Percentiles rank a stretch among this genome's conserved stretches.
These are phyloP conservation scores for Apiotrichum laibachii DNA, from an alignment of 1,284 basidiomycete genomes.

Conservation along the genomic window DNA sequence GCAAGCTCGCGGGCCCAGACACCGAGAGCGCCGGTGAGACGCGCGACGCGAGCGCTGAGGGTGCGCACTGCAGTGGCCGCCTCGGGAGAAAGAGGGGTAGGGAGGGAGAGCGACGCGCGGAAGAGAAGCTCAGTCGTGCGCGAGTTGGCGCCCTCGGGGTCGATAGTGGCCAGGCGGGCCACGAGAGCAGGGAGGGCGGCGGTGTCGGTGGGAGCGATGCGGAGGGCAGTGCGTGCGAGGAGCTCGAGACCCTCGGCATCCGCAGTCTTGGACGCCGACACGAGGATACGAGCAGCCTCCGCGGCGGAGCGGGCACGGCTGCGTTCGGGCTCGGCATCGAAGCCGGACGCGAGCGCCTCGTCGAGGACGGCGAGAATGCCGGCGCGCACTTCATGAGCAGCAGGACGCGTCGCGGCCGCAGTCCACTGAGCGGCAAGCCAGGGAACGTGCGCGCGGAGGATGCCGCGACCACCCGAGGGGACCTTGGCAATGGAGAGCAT, in stretches of 20 bases:
- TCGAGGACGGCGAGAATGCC: slow-evolving; percentile 14
- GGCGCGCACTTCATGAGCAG: slow-evolving; percentile 18
- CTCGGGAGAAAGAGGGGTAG: not conserved
- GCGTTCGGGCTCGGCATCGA: not conserved
- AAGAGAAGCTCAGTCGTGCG: slow-evolving; percentile 13
- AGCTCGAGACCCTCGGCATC: not conserved
- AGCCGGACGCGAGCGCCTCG: slow-evolving; percentile 20
- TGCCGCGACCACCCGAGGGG: slow-evolving; percentile 62
- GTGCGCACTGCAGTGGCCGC: not conserved
- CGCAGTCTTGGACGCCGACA: not conserved
- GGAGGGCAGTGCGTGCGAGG: slow-evolving; percentile 8
- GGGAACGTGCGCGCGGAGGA: slow-evolving; percentile 65
- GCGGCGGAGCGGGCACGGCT: not conserved
- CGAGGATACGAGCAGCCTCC: slow-evolving; percentile 6
- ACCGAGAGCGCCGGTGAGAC: slow-evolving; percentile 2
- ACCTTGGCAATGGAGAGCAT: slow-evolving; percentile 69
- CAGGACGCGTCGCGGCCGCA: slow-evolving; percentile 10
- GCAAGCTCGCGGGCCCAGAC: slow-evolving; percentile 14
- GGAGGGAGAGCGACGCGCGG: slow-evolving; percentile 13
- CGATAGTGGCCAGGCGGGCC: not conserved
- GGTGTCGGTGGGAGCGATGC: not conserved
- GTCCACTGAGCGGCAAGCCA: slow-evolving; percentile 75
- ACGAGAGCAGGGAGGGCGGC: slow-evolving; percentile 12
- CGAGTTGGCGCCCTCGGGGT: not conserved
- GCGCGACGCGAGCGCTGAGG: slow-evolving; percentile 7